Conservation (phyloP, 1,139 yeast genomes). For the Yamadazyma sp. region DNA sequence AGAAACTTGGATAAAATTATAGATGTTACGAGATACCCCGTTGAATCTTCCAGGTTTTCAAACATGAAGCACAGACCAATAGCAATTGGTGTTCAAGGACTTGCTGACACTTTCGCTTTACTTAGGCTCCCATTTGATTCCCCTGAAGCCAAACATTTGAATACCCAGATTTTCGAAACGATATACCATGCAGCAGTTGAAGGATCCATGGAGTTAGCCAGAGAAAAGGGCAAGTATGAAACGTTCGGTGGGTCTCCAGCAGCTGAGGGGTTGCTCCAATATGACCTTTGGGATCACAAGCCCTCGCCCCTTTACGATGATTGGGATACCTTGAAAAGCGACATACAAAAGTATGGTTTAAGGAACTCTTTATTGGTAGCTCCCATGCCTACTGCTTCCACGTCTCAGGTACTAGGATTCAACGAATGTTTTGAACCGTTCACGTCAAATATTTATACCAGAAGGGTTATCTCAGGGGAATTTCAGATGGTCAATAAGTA, state of each 20-base stretch:
- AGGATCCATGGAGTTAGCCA: slow-evolving; percentile 74
- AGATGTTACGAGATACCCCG: slow-evolving; percentile 79
- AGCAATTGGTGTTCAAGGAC: slow-evolving; percentile 88
- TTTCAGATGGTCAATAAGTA: slow-evolving; percentile 87
- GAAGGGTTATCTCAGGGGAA: slow-evolving; percentile 87
- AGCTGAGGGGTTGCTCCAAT: slow-evolving; percentile 74
- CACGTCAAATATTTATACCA: slow-evolving; percentile 82
- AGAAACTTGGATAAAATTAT: slow-evolving; percentile 74
- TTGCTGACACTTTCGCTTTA: slow-evolving; percentile 81
- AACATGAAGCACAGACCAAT: slow-evolving; percentile 81
- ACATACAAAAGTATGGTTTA: slow-evolving; percentile 62
- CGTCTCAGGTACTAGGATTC: slow-evolving; percentile 86
- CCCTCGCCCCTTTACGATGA: slow-evolving; percentile 69
- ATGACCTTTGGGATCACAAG: slow-evolving; percentile 75
- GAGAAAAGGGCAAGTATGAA: slow-evolving; percentile 62
- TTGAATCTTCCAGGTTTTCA: slow-evolving; percentile 64
- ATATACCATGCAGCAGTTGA: slow-evolving; percentile 86
- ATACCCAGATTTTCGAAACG: slow-evolving; percentile 83
- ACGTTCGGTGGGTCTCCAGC: slow-evolving; percentile 80
- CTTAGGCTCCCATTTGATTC: slow-evolving; percentile 81
- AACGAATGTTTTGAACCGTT: slow-evolving; percentile 92
- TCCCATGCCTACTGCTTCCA: slow-evolving; percentile 95
- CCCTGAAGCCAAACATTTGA: slow-evolving; percentile 64
- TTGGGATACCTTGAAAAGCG: slow-evolving; percentile 69
- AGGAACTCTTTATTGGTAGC: slow-evolving; percentile 84